These are phyloP conservation scores for Solanum infundibuliforme DNA, from an alignment of 257 asterid species.

Conservation along the genomic window DNA sequence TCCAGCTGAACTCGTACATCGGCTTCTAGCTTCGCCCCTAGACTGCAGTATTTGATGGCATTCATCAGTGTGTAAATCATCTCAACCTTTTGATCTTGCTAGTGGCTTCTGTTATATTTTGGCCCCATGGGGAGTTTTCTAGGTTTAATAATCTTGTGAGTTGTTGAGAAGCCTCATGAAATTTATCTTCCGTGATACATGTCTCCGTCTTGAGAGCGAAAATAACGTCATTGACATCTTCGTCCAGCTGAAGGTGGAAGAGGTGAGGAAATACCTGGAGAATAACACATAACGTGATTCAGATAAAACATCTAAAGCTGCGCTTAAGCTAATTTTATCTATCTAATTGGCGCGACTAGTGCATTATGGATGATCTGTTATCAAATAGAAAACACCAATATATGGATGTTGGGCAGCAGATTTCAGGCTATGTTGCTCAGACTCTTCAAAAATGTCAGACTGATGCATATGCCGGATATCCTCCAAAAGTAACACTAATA, in stretches of 20 bases:
- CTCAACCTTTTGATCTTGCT: conserved; percentile 34
- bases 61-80: conserved; percentile 2
- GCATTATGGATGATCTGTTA: neutral
- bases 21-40: neutral
- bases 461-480: neutral
- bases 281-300: neutral
- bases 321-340: neutral
- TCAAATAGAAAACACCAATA: neutral
- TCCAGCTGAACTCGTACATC: neutral
- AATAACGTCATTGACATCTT: conserved; percentile 76
- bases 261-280: conserved; percentile 63
- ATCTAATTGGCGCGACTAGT: neutral
- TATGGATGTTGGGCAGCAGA: neutral
- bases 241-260: conserved; percentile 59
- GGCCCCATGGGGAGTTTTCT: conserved; percentile 27
- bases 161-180: conserved; percentile 31
- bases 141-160: conserved; percentile 26
- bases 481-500: neutral
- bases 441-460: neutral
- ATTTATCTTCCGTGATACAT: conserved; percentile 24
- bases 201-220: conserved; percentile 55
- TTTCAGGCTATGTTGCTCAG: neutral
- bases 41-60: neutral
- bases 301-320: neutral
- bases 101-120: conserved; percentile 28